Evolutionary conservation across 495 filamentous ascomycete genomes (phyloP), one percentile per base, ranked within the genome.

Genomic region (Penicillium crystallinum): DNA sequence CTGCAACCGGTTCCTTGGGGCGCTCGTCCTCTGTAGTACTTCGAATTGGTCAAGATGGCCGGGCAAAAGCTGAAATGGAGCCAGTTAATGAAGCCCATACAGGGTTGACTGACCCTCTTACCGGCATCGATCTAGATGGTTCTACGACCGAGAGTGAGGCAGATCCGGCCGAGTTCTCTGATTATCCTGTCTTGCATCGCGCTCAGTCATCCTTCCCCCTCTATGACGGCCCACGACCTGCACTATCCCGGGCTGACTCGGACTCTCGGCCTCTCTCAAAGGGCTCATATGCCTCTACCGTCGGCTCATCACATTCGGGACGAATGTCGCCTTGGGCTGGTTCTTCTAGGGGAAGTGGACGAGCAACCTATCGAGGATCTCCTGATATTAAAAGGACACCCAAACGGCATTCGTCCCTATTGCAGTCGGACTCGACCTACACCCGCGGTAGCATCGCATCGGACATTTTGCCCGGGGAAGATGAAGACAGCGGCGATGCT

Each of bases 51-150:
- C 75, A 79, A 31, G 83, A 82, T 58, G 87, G 88, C 6, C 73
- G 85, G 39, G 88, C 88, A 18, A 83, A 82, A 51, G 81, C 86
- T 6, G 84, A 89, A 63, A 87, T 85, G 52, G 81, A 82, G 29
- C 57, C 84, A 3, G 67, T 86, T 10, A 64, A 76, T 18, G 74
- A 80, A 19, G 44, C 66, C 59, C 51, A 62, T 5, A 72, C 69
- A 6, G 69, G 69, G 0, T 50, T 75, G 56, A 73, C 72, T 0
- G 71, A 76, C 57, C 68, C 69, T 10, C 57, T 70, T 38, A 65
- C 62, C 1, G 66, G 63, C 3, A 74, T 77, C 69, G 75, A 76
- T 17, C 54, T 77, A 21, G 75, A 77, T 56, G 74, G 72, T 18
- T 77, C 72, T 12, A 55, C 72, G 14, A 74, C 75, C 3, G 74